phyloP scores from a whole-genome alignment of 768 basidiomycete genomes.

The Coprinopsis strossmayeri region DNA sequence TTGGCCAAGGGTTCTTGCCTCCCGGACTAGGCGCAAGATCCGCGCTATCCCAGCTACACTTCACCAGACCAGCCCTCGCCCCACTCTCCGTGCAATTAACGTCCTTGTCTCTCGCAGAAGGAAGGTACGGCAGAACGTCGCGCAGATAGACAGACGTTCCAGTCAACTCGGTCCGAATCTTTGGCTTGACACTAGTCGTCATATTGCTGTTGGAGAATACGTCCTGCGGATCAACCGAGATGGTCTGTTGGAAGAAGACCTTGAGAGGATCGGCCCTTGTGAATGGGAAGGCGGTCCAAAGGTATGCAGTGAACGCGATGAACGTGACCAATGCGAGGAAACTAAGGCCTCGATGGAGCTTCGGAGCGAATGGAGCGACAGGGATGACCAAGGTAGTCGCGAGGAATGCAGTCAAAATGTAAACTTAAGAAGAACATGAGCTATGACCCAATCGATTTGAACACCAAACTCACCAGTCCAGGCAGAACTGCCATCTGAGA shows the following conservation, averaged over 20 bases:
- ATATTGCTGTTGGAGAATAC: constrained; percentile 18
- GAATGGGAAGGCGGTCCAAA: constrained; percentile 56
- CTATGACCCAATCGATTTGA: too few species aligned
- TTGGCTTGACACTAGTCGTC: constrained; percentile 12
- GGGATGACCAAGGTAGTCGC: constrained; percentile 50
- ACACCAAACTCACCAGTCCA: constrained; percentile 40
- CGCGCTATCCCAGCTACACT: constrained; percentile 41
- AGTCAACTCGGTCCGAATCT: constrained; percentile 32
- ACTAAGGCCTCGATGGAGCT: constrained; percentile 28
- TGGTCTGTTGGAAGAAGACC: constrained; percentile 61
- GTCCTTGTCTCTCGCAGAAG: constrained; percentile 37
- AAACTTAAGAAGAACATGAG: constrained; percentile 41
- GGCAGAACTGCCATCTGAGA: constrained; percentile 55
- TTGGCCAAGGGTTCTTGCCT: constrained; percentile 9
- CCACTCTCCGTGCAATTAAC: constrained; percentile 23
- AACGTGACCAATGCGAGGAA: constrained; percentile 32
- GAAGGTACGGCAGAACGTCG: constrained; percentile 41
- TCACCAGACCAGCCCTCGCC: constrained; percentile 30
- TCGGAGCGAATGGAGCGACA: constrained; percentile 57
- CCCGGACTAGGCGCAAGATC: constrained; percentile 32
- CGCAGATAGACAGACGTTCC: constrained; percentile 39
- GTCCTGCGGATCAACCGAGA: constrained; percentile 33
- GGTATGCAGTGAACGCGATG: constrained; percentile 32
- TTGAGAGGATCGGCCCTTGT: constrained; percentile 55
- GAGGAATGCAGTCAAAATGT: constrained; percentile 36